Evolutionary conservation across 2,329 filamentous ascomycete genomes (phyloP).

Genomic region (Cordyceps javanica): DNA sequence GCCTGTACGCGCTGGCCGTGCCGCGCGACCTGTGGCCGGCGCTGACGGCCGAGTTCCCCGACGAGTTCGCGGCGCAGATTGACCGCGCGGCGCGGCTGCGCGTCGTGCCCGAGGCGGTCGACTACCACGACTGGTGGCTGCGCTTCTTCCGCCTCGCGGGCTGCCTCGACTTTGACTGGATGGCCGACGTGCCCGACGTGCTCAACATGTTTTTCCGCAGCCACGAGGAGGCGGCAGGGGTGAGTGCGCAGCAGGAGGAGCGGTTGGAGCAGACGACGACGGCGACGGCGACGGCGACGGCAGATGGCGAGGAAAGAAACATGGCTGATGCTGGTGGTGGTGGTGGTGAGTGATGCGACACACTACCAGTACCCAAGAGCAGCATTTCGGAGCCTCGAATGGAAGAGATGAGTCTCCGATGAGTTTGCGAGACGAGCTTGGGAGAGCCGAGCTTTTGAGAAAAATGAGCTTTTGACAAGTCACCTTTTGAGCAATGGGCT

Average conservation of each 20-base stretch:
- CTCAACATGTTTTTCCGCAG: slow-evolving; percentile 1
- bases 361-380: too few relatives aligned
- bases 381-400: too few relatives aligned
- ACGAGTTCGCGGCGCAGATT: slow-evolving; percentile 11
- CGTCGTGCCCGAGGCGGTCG: not conserved
- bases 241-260: not conserved
- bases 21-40: slow-evolving; percentile 14
- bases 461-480: too few relatives aligned
- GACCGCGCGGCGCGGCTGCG: not conserved
- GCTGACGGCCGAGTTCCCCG: slow-evolving; percentile 14
- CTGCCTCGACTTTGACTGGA: slow-evolving; percentile 13
- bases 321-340: too few relatives aligned
- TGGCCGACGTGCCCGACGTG: slow-evolving; percentile 3
- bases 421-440: too few relatives aligned
- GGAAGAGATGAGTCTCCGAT: too few relatives aligned
- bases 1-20: slow-evolving; percentile 13
- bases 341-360: too few relatives aligned
- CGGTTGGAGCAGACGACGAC: not conserved
- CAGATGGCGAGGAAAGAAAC: too few relatives aligned
- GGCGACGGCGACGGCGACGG: too few relatives aligned
- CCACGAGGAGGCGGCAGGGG: not conserved
- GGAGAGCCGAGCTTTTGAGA: too few relatives aligned
- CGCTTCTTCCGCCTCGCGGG: slow-evolving; percentile 12
- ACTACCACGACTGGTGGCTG: slow-evolving; percentile 14
- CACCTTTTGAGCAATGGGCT: too few relatives aligned